phyloP scores from a whole-genome alignment of 208 protist species.

The Acanthamoeba culbertsoni region DNA sequence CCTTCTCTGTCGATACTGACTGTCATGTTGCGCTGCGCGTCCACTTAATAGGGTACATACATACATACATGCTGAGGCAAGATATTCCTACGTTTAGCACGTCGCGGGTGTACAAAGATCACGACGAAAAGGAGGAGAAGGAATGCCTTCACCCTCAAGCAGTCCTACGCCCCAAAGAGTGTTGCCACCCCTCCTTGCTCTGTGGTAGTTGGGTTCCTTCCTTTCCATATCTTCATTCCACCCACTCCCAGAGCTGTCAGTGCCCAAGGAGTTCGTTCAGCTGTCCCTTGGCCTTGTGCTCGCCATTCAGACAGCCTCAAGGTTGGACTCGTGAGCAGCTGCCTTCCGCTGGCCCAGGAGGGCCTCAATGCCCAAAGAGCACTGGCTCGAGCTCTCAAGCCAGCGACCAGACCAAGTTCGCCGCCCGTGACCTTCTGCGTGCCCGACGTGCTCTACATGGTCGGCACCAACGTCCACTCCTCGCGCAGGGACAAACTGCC shows the following conservation, averaged over 20 bases:
- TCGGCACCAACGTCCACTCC: conserved; percentile 76
- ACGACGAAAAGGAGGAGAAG: no score
- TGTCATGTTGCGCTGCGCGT: no score
- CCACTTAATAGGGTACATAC: no score
- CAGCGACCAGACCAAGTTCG: conserved; percentile 78
- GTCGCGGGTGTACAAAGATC: no score
- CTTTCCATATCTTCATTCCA: background rate
- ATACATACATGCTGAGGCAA: no score
- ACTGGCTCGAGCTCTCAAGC: conserved; percentile 62
- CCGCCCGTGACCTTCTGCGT: conserved; percentile 90
- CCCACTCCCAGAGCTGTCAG: conserved; percentile 10
- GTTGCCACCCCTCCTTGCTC: no score
- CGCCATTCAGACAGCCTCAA: conserved; percentile 68
- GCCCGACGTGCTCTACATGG: conserved; percentile 82
- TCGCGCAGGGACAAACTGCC: conserved; percentile 51
- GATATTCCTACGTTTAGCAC: no score
- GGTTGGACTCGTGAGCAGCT: conserved; percentile 70
- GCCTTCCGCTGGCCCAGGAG: conserved; percentile 74
- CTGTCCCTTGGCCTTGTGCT: conserved; percentile 60
- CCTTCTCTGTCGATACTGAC: no score
- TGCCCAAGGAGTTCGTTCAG: conserved; percentile 55
- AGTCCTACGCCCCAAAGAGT: no score
- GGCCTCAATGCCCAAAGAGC: conserved; percentile 73
- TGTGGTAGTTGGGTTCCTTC: no score
- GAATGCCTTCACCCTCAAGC: no score